phyloP scores from a whole-genome alignment of 1,284 basidiomycete genomes.

The Anthracocystis panici-leucophaei region DNA sequence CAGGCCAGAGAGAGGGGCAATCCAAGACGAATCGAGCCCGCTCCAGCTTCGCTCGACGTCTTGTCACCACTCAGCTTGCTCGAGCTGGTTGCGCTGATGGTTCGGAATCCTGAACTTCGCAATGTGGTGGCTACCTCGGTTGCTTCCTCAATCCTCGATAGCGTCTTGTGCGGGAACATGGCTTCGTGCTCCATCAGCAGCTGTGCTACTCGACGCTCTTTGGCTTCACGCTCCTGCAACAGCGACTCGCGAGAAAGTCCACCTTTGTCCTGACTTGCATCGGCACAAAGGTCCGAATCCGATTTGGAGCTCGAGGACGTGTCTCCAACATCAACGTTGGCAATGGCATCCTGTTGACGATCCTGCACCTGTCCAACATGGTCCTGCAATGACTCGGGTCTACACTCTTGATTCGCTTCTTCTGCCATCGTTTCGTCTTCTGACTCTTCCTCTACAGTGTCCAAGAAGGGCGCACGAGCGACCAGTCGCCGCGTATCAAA shows the following conservation, averaged over 20 bases:
- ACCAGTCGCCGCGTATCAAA: conserved; percentile 15
- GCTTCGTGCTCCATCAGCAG: conserved; percentile 26
- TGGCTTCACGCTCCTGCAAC: background rate
- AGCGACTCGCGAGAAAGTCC: conserved; percentile 3
- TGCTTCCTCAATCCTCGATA: conserved; percentile 35
- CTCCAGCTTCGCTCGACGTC: conserved; percentile 1
- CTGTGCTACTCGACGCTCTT: background rate
- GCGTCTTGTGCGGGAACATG: conserved; percentile 39
- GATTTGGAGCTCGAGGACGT: background rate
- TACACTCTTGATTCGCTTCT: background rate
- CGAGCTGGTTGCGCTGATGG: conserved; percentile 15
- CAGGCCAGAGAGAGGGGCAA: conserved; percentile 17
- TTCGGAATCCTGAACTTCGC: conserved; percentile 16
- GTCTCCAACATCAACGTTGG: background rate
- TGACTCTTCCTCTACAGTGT: conserved; percentile 30
- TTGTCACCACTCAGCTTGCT: conserved; percentile 13
- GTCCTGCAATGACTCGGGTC: background rate
- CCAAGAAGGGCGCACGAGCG: conserved; percentile 31
- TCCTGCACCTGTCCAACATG: background rate
- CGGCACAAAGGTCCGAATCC: background rate
- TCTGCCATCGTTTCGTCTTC: conserved; percentile 14
- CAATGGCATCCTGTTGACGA: background rate
- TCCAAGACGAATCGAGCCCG: conserved; percentile 13
- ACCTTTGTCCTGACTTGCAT: background rate
- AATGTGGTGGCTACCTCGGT: conserved; percentile 17